phyloP scores from a whole-genome alignment of 2,329 filamentous ascomycete genomes.

The Hypoxylon sp. region DNA sequence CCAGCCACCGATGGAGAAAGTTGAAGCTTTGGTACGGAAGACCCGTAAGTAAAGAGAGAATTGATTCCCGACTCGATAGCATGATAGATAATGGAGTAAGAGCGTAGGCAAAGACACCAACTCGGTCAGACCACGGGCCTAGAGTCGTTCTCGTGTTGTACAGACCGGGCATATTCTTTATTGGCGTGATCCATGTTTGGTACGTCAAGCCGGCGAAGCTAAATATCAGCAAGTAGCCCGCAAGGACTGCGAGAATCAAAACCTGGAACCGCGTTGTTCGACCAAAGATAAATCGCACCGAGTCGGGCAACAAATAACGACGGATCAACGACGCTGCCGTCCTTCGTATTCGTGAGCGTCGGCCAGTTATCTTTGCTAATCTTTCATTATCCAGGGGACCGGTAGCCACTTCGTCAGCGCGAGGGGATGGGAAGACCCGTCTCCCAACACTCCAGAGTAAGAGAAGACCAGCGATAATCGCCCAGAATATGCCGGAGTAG shows the following conservation, averaged over 20 bases:
- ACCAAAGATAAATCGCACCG: constrained; percentile 72
- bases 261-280: constrained; percentile 78
- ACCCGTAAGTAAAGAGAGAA: constrained; percentile 78
- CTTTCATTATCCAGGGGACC: constrained; percentile 40
- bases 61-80: constrained; percentile 77
- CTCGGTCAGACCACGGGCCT: constrained; percentile 77
- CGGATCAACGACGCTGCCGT: constrained; percentile 61
- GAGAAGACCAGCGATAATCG: constrained; percentile 61
- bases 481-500: constrained; percentile 67
- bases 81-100: constrained; percentile 79
- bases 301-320: constrained; percentile 73
- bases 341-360: constrained; percentile 52
- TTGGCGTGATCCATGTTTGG: constrained; percentile 77
- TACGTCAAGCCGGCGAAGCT: constrained; percentile 79
- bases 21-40: constrained; percentile 83
- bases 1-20: constrained; percentile 83
- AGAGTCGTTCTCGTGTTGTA: constrained; percentile 76
- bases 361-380: constrained; percentile 29
- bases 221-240: constrained; percentile 76
- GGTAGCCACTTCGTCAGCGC: constrained; percentile 46
- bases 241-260: constrained; percentile 69
- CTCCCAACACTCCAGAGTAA: constrained; percentile 60
- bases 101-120: constrained; percentile 80
- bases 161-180: constrained; percentile 67
- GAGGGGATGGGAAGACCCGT: constrained; percentile 46